Base-by-base conservation (phyloP, 306 rosid genomes). In the Pyrus betulifolia region DNA sequence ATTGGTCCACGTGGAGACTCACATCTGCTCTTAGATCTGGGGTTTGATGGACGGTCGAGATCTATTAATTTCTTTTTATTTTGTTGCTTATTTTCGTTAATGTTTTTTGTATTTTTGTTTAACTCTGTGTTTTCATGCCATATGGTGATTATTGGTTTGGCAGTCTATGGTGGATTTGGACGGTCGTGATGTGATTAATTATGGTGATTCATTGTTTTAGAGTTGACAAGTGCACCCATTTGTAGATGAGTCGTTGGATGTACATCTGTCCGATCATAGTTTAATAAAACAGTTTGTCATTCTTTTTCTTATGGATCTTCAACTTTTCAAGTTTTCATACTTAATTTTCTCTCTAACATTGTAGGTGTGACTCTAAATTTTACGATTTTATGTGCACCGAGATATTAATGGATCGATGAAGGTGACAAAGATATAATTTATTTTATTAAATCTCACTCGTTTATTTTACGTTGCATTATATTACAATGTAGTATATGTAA, bases 191-290 rank as follows among this genome's bases (percentile, higher is more conserved):
- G 60, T 27, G 63, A 44, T 19, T 74, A 44, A 44, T 61, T 74
- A 59, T 77, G 78, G 83, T 67, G 82, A 87, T 85, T 91, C 91
- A 86, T 85, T 76, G 89, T 78, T 82, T 77, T 67, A 73, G 57
- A 77, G 86, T 82, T 77, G 77, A 79, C 85, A 82, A 64, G 86
- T 85, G 86, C 82, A 83, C 55, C 69, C 81, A 79, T 76, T 72
- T 87, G 90, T 89, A 87, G 85, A 86, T 84, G 91, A 86, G 86
- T 87, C 82, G 86, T 84, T 80, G 57, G 66, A 74, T 89, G 93
- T 89, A 89, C 72, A 91, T 88, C 86, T 76, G 89, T 89, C 85
- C 74, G 66, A 75, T 85, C 82, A 75, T 87, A 83, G 76, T 81
- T 70, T 66, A 89, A 91, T 88, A 89, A 91, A 88, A 86, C 70